Evolutionary conservation across 2,329 filamentous ascomycete species (phyloP).

Genomic region (Plectosphaerella sp.): DNA sequence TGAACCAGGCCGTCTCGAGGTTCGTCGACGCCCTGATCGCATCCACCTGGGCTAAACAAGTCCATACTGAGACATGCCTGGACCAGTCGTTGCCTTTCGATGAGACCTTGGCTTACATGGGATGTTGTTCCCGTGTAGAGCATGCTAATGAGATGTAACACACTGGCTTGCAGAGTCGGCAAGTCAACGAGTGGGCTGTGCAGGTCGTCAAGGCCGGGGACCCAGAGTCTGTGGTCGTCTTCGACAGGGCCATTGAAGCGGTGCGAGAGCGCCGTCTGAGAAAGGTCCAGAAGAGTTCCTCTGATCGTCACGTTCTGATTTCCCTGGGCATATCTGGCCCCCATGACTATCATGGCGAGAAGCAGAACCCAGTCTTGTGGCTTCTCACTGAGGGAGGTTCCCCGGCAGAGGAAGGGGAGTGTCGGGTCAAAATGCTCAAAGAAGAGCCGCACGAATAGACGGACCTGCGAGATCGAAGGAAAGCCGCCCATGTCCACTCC

Average conservation of each 20-base stretch:
- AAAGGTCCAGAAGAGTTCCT: not conserved
- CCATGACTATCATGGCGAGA: not conserved
- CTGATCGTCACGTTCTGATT: not conserved
- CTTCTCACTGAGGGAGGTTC: not conserved
- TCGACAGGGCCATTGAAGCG: not conserved
- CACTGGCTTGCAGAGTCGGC: not conserved
- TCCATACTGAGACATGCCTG: not conserved
- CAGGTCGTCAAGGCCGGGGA: not conserved
- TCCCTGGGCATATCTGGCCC: not conserved
- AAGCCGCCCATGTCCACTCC: not conserved
- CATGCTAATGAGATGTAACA: not conserved
- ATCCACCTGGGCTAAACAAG: not conserved
- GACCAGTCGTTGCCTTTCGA: not conserved
- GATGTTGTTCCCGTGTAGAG: not conserved
- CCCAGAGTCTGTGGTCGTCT: not conserved
- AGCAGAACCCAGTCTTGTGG: not conserved
- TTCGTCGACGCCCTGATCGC: not conserved
- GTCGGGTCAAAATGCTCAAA: conserved; percentile 7
- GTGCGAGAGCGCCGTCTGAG: not conserved
- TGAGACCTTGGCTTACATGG: not conserved
- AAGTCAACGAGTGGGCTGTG: not conserved
- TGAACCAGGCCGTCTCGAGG: not conserved
- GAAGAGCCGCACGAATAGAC: conserved; percentile 3
- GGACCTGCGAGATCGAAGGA: not conserved
- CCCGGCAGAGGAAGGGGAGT: conserved; percentile 1